Evolutionary conservation across 2,329 filamentous ascomycete genomes (phyloP), one percentile per base, ranked within the genome.

Genomic region (Acrocalymma vagum): DNA sequence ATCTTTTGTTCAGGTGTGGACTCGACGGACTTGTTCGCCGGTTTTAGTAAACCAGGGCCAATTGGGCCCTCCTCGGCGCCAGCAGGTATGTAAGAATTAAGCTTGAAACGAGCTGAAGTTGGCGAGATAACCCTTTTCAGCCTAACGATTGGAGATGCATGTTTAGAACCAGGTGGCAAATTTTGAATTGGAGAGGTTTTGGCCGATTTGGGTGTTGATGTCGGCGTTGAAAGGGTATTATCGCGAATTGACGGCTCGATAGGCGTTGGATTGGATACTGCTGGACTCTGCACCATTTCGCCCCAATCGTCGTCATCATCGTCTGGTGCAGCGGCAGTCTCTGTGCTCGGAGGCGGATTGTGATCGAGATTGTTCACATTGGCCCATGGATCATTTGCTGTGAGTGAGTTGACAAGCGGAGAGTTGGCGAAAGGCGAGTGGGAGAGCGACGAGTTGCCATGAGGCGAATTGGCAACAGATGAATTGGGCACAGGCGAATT

Each of bases 301-400:
- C 68, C 68, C 68, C 68, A 71, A 3, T 63, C 60, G 15, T 63
- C 56, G 16, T 69, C 63, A 17, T 70, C 67, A 16, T 67, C 63
- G 27, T 57, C 55, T 14, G 38, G 37, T 10, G 21, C 34, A 20
- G 24, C 21, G 3, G 38, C 21, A 16, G 23, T 15, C 9, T 43
- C 22, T 28, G 31, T 8, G 20, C 47, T 53, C 11, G 42, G 29
- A 11, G 33, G 21, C 5, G 37, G 13, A 17, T 25, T 41, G 3
- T 40, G 58, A 18, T 62, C 55, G 6, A 60, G 29, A 31, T 15
- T 34, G 22, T 37, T 40, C 9, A 53, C 31, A n/a, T 18, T 33
- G 16, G 33, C 39, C 60, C 53, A 61, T 32, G 57, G 45, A 18
- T 58, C 42, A n/a, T n/a, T n/a, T n/a, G n/a, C n/a, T n/a, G n/a